Evolutionary conservation across 805 yeast species (phyloP).

Genomic region (Pichia ethanolica): DNA sequence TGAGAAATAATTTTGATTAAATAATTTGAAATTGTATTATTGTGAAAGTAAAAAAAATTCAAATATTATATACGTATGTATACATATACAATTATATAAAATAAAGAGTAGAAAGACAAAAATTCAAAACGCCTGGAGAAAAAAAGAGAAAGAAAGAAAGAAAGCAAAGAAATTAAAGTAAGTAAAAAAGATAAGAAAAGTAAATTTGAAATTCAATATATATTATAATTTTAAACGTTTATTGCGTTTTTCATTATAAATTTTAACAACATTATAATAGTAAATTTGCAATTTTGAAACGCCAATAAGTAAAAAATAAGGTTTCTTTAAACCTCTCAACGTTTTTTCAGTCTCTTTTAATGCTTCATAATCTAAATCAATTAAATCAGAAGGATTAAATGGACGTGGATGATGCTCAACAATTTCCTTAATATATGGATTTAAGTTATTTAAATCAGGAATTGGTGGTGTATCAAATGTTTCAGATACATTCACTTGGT

Average conservation of each 20-base stretch:
- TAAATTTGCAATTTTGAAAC: slow-evolving; percentile 39
- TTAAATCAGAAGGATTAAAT: slow-evolving; percentile 34
- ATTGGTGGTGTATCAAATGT: slow-evolving; percentile 21
- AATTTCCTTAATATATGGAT: slow-evolving; percentile 18
- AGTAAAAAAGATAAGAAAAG: neutral
- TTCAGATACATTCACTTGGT: slow-evolving; percentile 7
- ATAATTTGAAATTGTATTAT: no score
- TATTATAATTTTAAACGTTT: slow-evolving; percentile 11
- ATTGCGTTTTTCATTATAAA: slow-evolving; percentile 24
- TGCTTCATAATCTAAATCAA: slow-evolving; percentile 40
- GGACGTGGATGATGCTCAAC: slow-evolving; percentile 26
- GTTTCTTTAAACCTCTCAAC: slow-evolving; percentile 20
- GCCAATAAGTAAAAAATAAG: slow-evolving; percentile 55
- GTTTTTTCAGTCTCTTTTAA: slow-evolving; percentile 28
- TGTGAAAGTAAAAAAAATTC: no score
- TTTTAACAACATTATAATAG: slow-evolving; percentile 41
- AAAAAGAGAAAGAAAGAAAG: no score
- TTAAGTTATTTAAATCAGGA: slow-evolving; percentile 19
- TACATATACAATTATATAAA: no score
- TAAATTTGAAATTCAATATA: neutral
- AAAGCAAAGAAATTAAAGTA: no score
- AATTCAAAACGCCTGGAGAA: no score
- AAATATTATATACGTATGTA: no score
- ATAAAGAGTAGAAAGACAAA: no score
- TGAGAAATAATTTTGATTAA: slow-evolving; percentile 9